Base-by-base conservation (phyloP, 768 basidiomycete genomes). In the Lactarius indigo region DNA sequence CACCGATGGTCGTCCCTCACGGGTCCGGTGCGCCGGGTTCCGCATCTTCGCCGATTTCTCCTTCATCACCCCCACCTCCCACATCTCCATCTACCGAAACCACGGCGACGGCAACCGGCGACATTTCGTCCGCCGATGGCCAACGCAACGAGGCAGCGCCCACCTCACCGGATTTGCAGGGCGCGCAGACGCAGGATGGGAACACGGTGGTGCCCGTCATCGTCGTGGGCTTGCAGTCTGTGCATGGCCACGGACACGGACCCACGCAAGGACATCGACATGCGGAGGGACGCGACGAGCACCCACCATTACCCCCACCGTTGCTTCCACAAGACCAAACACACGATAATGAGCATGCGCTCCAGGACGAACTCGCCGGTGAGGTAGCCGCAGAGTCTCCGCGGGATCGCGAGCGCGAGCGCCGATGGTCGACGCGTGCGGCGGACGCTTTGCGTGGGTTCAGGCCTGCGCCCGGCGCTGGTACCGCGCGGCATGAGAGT, bases 141-240 rank as follows among this genome's bases (percentile, higher is more conserved):
- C 57, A 68, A 62, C 61, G 23, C 47, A 61, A 18, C 7, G 31
- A 55, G 17, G 42, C 41, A 18, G 1, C 42, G 35, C n/a, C 44
- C 26, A 23, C 54, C 18, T 28, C 35, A 52, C 67, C 42, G 8
- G 64, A 63, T 31, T 20, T 56, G 69, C 68, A 57, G 26, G 47
- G 71, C 35, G 18, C 69, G 39, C 39, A 63, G 8, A 39, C 68
- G 4, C 52, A 60, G 6, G 68, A 71, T 44, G 63, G 64, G 56
- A 74, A 74, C 68, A 66, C 85, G 26, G 88, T 92, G 41, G 85
- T 92, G 17, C 91, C 91, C 23, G 90, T 93, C 68, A 91, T 93
- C 67, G 87, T 93, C 63, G 91, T 93, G 31, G 91, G 91, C 10
- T 77, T 93, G 55, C 91, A 92, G 76, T 89, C 87, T 65, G 89